Percentiles rank a stretch among this genome's conserved stretches.
Conservation (phyloP, 108 stramenopile genomes). For the Cyclotella cryptica region DNA sequence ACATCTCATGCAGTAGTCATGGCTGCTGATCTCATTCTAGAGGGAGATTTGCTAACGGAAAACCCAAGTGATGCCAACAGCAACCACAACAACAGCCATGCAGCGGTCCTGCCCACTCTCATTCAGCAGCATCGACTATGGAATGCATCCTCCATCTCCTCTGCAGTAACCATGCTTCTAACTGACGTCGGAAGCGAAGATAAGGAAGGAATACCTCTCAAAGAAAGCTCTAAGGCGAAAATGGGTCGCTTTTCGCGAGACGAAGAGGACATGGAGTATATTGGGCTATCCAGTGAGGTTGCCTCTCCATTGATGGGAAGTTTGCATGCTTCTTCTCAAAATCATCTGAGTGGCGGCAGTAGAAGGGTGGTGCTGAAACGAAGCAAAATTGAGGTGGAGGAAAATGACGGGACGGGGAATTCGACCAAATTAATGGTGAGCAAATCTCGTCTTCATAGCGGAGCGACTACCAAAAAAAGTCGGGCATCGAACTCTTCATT, state of each 20-base stretch:
- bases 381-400: constrained; percentile 76
- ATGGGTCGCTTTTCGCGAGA: constrained; percentile 74
- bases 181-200: constrained; percentile 85
- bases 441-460: constrained; percentile 63
- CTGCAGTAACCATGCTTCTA: constrained; percentile 70
- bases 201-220: constrained; percentile 79
- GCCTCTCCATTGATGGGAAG: constrained; percentile 30
- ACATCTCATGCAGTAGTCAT: constrained; percentile 66
- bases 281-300: constrained; percentile 65
- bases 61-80: constrained; percentile 18
- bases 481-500: not conserved
- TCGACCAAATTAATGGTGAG: constrained; percentile 75
- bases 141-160: constrained; percentile 17
- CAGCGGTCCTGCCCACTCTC: constrained; percentile 24
- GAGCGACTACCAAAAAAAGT: constrained; percentile 14
- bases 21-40: constrained; percentile 78
- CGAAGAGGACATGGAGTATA: constrained; percentile 88
- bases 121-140: constrained; percentile 52
- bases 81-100: constrained; percentile 29
- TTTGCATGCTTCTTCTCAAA: constrained; percentile 26
- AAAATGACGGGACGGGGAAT: constrained; percentile 75
- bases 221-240: constrained; percentile 83
- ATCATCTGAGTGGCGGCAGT: not conserved
- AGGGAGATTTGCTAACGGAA: constrained; percentile 8
- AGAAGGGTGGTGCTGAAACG: constrained; percentile 79